Base-by-base conservation (phyloP, 2,329 filamentous ascomycete genomes). In the Chrysoporthe deuterocubensis region DNA sequence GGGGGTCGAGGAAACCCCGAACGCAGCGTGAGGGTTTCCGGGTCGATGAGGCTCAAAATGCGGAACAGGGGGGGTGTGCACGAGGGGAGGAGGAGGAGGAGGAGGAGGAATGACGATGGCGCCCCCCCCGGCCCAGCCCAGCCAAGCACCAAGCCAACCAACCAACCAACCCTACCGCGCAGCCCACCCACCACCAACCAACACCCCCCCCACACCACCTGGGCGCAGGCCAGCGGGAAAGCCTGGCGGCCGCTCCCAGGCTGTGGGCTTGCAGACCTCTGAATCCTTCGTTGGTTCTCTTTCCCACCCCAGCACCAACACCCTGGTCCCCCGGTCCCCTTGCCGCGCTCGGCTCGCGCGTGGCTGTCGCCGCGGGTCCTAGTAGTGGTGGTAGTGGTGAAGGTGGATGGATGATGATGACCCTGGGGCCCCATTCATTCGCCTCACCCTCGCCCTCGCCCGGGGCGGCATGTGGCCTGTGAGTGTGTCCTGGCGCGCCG, bases 1-100 rank as follows among this genome's bases (percentile, higher is more conserved):
- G 67, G 68, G 65, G 54, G 48, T 64, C 62, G 50, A 63, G 54
- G 60, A 70, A 44, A 32, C 68, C 68, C 68, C 42, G 62, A 70
- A 65, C 54, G 65, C 58, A 61, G 43, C 54, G 68, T 65, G 66
- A 61, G 62, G 54, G 54, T 57, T 32, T 32, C 40, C 6, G 37
- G 18, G 34, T 6, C 54, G 48, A 70, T 70, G 68, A 67, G 68
- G 68, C 68, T 70, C 68, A 69, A 70, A 69, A 65, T 68, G 57
- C 60, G 34, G 52, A 68, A 54, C 54, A 3, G 21, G 46, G 46
- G 46, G 44, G 44, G 44, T 6, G 26, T 26, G 26, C 26, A 26
- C 26, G 26, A 26, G 26, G 26, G 26, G 26, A 26, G 26, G 37
- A 40, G 37, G 6, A 5, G 37, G 37, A 9, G 37, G 62, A 57